A percentile compares a stretch with the other conserved stretches of the same genome.
Conservation (phyloP, 331 rosid genomes). For the Cucumis variabilis region DNA sequence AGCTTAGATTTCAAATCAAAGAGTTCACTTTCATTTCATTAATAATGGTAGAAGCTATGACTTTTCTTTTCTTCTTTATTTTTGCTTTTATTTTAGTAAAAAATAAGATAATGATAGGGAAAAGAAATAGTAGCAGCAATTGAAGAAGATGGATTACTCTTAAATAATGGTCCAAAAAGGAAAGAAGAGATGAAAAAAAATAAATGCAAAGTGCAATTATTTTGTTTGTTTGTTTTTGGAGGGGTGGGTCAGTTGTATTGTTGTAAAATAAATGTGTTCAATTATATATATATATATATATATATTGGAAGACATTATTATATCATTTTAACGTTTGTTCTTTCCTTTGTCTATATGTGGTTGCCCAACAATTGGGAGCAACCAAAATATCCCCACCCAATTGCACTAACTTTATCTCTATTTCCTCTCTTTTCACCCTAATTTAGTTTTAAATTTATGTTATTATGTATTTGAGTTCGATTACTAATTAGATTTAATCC, state of each 20-base stretch:
- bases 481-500: too few relatives aligned
- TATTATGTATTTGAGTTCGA: too few relatives aligned
- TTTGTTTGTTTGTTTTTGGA: neutral
- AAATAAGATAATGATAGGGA: neutral
- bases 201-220: neutral
- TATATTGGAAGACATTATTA: conserved; percentile 4
- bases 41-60: neutral
- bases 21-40: neutral
- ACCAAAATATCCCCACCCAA: neutral
- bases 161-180: neutral
- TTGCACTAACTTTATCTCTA: too few relatives aligned
- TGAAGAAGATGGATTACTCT: neutral
- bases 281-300: neutral
- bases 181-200: neutral
- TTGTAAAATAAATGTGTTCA: neutral
- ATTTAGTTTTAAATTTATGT: too few relatives aligned
- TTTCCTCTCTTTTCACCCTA: too few relatives aligned
- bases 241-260: neutral
- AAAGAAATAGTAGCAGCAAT: neutral
- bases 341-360: neutral
- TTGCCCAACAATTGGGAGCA: neutral
- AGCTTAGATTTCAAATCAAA: neutral
- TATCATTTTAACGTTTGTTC: neutral
- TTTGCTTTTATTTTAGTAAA: neutral
- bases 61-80: too few relatives aligned